Evolutionary conservation across 2,329 filamentous ascomycete genomes (phyloP).

Genomic region (Exophiala sp.): DNA sequence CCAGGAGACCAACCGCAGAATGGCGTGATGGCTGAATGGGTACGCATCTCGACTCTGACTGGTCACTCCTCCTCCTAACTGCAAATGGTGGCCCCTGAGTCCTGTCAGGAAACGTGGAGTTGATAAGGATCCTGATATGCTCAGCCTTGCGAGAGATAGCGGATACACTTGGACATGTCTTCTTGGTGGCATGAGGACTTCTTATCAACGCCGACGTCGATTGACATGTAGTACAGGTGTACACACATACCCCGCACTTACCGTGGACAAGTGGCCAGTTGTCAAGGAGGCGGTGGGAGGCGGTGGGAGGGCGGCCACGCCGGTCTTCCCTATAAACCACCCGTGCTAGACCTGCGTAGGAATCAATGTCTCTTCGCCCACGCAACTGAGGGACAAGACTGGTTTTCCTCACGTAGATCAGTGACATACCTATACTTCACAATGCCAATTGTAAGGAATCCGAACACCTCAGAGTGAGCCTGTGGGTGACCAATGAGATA

Average conservation of each 20-base stretch:
- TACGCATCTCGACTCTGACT: not conserved
- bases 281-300: conserved; percentile 2
- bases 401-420: not conserved
- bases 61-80: not conserved
- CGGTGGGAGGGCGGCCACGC: conserved; percentile 1
- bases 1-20: conserved; percentile 1
- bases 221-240: not conserved
- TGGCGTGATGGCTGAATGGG: not conserved
- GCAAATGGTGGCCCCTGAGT: not conserved
- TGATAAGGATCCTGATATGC: conserved; percentile 12
- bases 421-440: not conserved
- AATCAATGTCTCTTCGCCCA: no score
- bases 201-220: not conserved
- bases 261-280: not conserved
- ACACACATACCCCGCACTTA: conserved; percentile 6
- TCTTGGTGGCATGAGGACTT: not conserved
- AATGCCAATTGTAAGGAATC: not conserved
- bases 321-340: no score
- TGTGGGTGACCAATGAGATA: conserved; percentile 5
- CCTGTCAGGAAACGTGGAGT: conserved; percentile 1
- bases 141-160: conserved; percentile 15
- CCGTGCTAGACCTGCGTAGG: no score
- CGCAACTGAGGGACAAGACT: not conserved
- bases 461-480: not conserved
- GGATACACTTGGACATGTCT: not conserved